phyloP scores from a whole-genome alignment of 2,329 filamentous ascomycete genomes.

The Clonostachys sp. region DNA sequence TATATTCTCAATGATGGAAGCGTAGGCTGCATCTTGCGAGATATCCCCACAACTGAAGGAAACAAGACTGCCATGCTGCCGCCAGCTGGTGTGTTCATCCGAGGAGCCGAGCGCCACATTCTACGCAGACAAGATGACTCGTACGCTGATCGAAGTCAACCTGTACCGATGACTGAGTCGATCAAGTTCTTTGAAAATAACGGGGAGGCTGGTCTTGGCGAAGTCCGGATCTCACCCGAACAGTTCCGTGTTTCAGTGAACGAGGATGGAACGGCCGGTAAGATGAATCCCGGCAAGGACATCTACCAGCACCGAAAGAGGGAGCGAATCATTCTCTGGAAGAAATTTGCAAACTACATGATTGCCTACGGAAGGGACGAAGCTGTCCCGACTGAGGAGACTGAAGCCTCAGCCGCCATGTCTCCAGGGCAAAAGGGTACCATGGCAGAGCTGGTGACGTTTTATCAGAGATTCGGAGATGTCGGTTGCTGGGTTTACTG shows the following conservation, averaged over 20 bases:
- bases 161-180: constrained; percentile 55
- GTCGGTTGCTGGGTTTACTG: constrained; percentile 79
- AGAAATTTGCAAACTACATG: constrained; percentile 74
- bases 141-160: constrained; percentile 55
- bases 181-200: constrained; percentile 75
- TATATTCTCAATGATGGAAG: constrained; percentile 81
- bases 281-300: constrained; percentile 58
- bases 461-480: constrained; percentile 77
- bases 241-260: constrained; percentile 52
- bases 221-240: constrained; percentile 60
- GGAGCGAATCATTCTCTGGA: constrained; percentile 64
- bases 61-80: constrained; percentile 50
- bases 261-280: constrained; percentile 55
- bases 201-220: constrained; percentile 57
- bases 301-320: constrained; percentile 62
- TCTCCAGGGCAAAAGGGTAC: constrained; percentile 27
- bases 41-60: constrained; percentile 47
- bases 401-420: constrained; percentile 30
- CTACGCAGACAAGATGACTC: constrained; percentile 51
- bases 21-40: constrained; percentile 65
- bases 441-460: constrained; percentile 61
- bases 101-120: constrained; percentile 67
- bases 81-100: constrained; percentile 68
- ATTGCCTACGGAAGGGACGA: constrained; percentile 70
- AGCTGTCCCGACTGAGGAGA: constrained; percentile 42